Base-by-base conservation (phyloP, 257 asterid species). In the Salvia rosmarinus region DNA sequence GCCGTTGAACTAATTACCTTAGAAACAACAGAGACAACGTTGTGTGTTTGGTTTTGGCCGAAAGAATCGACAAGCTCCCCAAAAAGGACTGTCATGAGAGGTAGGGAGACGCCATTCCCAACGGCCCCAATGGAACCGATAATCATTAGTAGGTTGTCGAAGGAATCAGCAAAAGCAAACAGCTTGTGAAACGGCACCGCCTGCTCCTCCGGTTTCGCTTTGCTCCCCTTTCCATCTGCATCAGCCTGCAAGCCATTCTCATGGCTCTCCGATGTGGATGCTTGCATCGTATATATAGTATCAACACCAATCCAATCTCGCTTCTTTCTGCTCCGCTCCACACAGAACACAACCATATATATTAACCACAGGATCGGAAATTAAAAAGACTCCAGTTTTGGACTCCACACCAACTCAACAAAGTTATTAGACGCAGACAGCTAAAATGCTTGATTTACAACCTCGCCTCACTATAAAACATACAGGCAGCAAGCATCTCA, bases 51-150 rank as follows among this genome's bases (percentile, higher is more conserved):
- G 68, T 81, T 84, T 43, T 64, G 65, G 11, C 95, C 95, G 55
- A 88, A 88, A 6, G 92, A 77, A 62, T 88, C 87, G 10, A 77
- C 69, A 63, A 88, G 42, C 12, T 88, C 76, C 1, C 95, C 95
- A 11, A 88, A 85, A 10, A 88, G 81, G 1, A 86, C 30, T 2
- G 86, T 74, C 92, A 86, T 79, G n/a, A 88, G 77, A 49, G 89
- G 82, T 0, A 74, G 39, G 64, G 81, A 78, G 3, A 88, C 2
- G 7, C 92, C 95, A 67, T 75, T 79, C 2, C 87, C 92, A 37
- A 80, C 54, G 20, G 92, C 90, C 3, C 92, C 92, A 16, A 85
- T 73, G 3, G 90, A 14, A 5, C 92, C 95, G 14, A 80, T 50
- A 17, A 80, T 60, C 89, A 88, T 88, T 72, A 86, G 60, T 10